Base-by-base conservation (phyloP, 139 green algal species). In the Astrephomene gubernaculifera region DNA sequence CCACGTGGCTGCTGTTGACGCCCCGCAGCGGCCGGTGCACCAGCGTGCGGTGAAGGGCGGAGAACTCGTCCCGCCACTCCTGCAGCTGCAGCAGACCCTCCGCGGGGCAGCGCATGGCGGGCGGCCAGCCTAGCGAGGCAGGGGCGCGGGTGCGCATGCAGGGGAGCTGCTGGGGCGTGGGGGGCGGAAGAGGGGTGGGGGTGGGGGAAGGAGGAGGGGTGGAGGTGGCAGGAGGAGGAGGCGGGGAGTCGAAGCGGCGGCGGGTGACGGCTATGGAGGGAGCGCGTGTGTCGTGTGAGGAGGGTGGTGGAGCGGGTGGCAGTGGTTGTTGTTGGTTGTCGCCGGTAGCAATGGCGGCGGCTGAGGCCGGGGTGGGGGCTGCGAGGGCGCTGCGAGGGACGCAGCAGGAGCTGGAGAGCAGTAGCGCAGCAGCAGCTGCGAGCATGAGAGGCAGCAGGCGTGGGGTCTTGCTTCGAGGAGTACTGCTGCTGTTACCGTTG, bases 141-240 rank as follows among this genome's bases (percentile, higher is more conserved):
- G 75, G 75, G 7, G 75, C 31, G 14, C 39, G 75, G 38, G 75
- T 82, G 57, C 41, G 57, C 17, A 82, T n/a, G 36, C 75, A 82
- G 1, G 57, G 75, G 4, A 60, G 38, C 4, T 38, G 1, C 2
- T 31, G 2, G 35, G 68, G 39, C 39, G 39, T 33, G 68, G 17
- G 24, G 68, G n/a, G 65, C 25, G 4, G 33, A 25, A n/a, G 29
- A 44, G 57, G 6, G 57, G 6, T 65, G 57, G 31, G 19, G 8
- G 38, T 14, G 38, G 38, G 19, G 36, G 68, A 14, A 39, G 36
- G 2, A 7, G 36, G 38, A 10, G 68, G 3, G 38, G 36, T 33
- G 68, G 38, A 2, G 38, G 25, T 39, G 38, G 39, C 68, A 3
- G 36, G 38, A 7, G 68, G 38, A 25, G 36, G 29, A 10, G 33